Evolutionary conservation across 2,329 filamentous ascomycete genomes (phyloP).

Genomic region (Penicillium sp.): DNA sequence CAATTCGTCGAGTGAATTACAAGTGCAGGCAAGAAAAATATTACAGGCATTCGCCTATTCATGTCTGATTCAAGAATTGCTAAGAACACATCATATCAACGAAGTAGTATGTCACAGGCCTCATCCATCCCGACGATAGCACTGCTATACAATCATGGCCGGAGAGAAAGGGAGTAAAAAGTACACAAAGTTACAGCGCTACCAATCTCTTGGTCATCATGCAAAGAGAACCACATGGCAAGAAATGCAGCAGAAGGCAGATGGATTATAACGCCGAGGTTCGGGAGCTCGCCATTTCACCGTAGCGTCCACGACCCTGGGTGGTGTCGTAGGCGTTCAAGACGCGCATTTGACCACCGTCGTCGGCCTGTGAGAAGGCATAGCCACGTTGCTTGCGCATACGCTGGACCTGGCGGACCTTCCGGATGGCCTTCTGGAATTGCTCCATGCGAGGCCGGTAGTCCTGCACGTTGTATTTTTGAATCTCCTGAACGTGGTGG

Average conservation of each 20-base stretch:
- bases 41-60: slow-evolving; percentile 2
- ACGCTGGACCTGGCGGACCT: slow-evolving; percentile 94
- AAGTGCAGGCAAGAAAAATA: not conserved
- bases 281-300: slow-evolving; percentile 78
- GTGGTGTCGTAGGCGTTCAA: slow-evolving; percentile 98
- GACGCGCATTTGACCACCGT: slow-evolving; percentile 82
- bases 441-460: slow-evolving; percentile 98
- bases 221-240: slow-evolving; percentile 12
- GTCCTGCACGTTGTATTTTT: slow-evolving; percentile 99
- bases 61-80: slow-evolving; percentile 21
- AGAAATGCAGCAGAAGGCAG: slow-evolving; percentile 15
- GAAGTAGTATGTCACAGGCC: slow-evolving; percentile 21
- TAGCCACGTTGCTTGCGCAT: slow-evolving; percentile 99
- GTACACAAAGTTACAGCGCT: slow-evolving; percentile 13
- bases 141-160: slow-evolving; percentile 14
- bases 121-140: slow-evolving; percentile 14
- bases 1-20: not conserved
- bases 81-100: slow-evolving; percentile 19
- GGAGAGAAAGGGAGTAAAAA: slow-evolving; percentile 17
- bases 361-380: slow-evolving; percentile 95
- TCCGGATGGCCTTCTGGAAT: slow-evolving; percentile 98
- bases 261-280: slow-evolving; percentile 30
- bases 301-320: slow-evolving; percentile 82
- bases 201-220: slow-evolving; percentile 18
- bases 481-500: slow-evolving; percentile 98